phyloP scores from a whole-genome alignment of 1,139 yeast genomes.

The Oligophagozyma castellii region DNA sequence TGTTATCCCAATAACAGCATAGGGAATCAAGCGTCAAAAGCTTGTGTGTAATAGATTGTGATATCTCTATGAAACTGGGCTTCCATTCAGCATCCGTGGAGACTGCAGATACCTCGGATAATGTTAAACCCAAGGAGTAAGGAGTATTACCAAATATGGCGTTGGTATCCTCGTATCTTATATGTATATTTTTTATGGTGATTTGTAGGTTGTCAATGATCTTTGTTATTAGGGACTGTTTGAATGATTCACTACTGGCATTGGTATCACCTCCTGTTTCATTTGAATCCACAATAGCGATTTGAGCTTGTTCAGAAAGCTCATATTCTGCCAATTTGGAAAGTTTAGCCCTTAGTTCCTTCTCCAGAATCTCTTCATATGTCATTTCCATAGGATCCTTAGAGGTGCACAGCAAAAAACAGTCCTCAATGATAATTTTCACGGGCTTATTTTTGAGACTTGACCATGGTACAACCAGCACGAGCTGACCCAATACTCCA shows the following conservation, averaged over 20 bases:
- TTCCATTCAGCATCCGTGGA: slow-evolving; percentile 80
- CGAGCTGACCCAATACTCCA: slow-evolving; percentile 83
- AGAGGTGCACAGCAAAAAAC: slow-evolving; percentile 72
- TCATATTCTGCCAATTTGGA: slow-evolving; percentile 62
- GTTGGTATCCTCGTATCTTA: slow-evolving; percentile 73
- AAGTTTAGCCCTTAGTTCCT: slow-evolving; percentile 54
- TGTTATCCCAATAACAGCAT: slow-evolving; percentile 79
- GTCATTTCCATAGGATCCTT: slow-evolving; percentile 41
- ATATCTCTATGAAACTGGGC: slow-evolving; percentile 70
- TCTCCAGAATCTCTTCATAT: slow-evolving; percentile 48
- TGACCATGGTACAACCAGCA: slow-evolving; percentile 94
- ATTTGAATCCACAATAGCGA: background rate
- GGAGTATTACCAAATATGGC: slow-evolving; percentile 52
- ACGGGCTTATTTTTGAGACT: slow-evolving; percentile 89
- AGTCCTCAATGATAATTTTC: slow-evolving; percentile 77
- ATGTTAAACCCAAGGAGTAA: slow-evolving; percentile 69
- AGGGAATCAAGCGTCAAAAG: slow-evolving; percentile 62
- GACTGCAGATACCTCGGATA: slow-evolving; percentile 80
- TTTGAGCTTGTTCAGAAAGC: slow-evolving; percentile 31
- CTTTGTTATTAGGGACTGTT: slow-evolving; percentile 78
- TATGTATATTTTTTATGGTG: slow-evolving; percentile 82
- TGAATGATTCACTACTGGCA: slow-evolving; percentile 67
- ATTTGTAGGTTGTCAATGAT: slow-evolving; percentile 87
- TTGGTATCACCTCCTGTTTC: slow-evolving; percentile 29
- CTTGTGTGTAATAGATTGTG: slow-evolving; percentile 59